Evolutionary conservation across 2,329 filamentous ascomycete genomes (phyloP), one percentile per base, ranked within the genome.

Genomic region (Sclerotinia nivalis): DNA sequence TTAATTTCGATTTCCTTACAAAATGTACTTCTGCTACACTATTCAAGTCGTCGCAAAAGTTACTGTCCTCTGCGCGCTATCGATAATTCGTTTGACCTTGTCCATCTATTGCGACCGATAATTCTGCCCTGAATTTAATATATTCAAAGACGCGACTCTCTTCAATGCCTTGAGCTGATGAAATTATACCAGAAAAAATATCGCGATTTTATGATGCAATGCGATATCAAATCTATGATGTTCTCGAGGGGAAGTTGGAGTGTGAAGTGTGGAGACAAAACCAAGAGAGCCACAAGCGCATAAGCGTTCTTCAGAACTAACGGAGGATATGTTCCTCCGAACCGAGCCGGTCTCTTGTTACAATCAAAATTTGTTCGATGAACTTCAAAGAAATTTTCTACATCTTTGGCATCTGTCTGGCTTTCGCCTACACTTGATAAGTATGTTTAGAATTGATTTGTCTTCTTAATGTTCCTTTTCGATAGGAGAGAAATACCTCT

Each of bases 31-130:
- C n/a, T 49, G 37, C 37, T 52, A 22, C 50, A 49, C 28, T n/a
- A 49, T 56, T 18, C 4, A 47, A 43, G 12, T 45, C 47, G 58
- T 64, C 59, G 67, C 67, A 47, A 65, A 55, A 55, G 34, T 55
- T 40, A 31, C 37, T 18, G 49, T 59, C 28, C 67, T 50, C 18
- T 64, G 56, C 37, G 66, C 69, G 69, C 34, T 68, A 40, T 64
- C 61, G 31, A 52, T 52, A 10, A 28, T 52, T 52, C 25, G 25
- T 67, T 50, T 60, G 37, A 61, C 18, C 65, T 45, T 56, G 31
- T 49, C 52, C 65, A 67, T 67, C 47, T 52, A 52, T 28, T 65
- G 49, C 34, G 9, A 52, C 34, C 47, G 47, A 43, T 40, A 3
- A 22, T 40, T 52, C 18, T 52, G 5, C 52, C 34, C n/a, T 25